Percentiles rank a stretch among this genome's conserved stretches.
Conservation (phyloP, 2,329 filamentous ascomycete genomes). For the Calonectria pteridis region DNA sequence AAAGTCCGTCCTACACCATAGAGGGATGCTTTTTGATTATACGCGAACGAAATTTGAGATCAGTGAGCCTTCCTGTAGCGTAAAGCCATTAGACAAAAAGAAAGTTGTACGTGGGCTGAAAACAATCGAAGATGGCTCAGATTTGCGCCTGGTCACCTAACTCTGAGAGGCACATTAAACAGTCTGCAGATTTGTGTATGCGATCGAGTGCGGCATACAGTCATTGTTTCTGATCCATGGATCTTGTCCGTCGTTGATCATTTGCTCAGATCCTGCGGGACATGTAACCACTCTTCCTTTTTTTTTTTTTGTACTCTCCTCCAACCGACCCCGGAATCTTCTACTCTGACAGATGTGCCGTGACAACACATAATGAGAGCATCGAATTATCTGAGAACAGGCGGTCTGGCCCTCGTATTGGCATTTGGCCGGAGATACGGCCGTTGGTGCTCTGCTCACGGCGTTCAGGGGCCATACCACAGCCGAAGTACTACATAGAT, state of each 20-base stretch:
- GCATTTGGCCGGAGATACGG: slow-evolving; percentile 2
- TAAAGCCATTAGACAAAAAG: neutral
- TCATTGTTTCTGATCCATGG: too few species aligned
- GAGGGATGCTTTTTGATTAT: neutral
- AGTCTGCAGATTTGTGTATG: too few species aligned
- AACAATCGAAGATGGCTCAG: neutral
- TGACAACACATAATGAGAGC: neutral
- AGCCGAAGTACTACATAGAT: neutral
- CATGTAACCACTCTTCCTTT: neutral
- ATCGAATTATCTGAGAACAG: neutral
- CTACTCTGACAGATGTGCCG: neutral
- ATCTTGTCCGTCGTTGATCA: too few species aligned
- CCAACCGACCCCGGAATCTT: neutral
- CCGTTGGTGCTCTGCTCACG: neutral
- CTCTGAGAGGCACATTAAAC: neutral
- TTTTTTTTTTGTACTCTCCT: neutral
- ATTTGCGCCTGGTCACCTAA: neutral
- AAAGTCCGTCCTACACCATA: slow-evolving; percentile 12
- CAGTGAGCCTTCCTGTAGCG: neutral
- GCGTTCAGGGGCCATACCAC: neutral
- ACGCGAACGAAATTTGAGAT: neutral
- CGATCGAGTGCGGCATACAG: too few species aligned
- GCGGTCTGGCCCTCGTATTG: neutral
- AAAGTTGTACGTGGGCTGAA: neutral
- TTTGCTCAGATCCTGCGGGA: neutral